phyloP scores from a whole-genome alignment of 352 stramenopile genomes.

The Phytophthora idaei region DNA sequence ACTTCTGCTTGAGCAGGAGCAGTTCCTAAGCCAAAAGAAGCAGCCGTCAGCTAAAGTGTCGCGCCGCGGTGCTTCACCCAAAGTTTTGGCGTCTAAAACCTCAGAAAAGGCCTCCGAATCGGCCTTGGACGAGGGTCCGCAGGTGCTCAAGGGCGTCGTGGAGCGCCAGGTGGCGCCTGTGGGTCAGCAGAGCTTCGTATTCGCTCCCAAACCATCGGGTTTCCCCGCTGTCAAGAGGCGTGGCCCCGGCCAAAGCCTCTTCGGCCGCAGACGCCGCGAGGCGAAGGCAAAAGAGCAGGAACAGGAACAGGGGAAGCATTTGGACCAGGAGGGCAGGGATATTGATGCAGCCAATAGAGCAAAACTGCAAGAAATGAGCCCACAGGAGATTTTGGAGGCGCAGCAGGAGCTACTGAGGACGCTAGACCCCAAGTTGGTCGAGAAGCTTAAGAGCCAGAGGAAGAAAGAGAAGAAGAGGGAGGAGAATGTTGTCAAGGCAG shows the following conservation, averaged over 20 bases:
- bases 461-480: conserved; percentile 9
- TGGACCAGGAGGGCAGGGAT: conserved; percentile 46
- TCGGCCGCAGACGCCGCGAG: conserved; percentile 58
- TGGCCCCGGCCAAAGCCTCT: conserved; percentile 60
- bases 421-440: conserved; percentile 67
- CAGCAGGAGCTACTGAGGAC: conserved; percentile 68
- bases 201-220: conserved; percentile 45
- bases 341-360: conserved; percentile 69
- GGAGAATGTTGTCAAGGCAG: conserved; percentile 1
- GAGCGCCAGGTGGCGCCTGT: conserved; percentile 62
- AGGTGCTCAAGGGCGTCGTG: conserved; percentile 63
- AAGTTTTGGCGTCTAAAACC: conserved; percentile 14
- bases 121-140: conserved; percentile 21
- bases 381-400: conserved; percentile 68
- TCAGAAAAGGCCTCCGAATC: conserved; percentile 5
- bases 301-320: conserved; percentile 14
- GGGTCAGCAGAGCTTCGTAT: conserved; percentile 39
- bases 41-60: conserved; percentile 63
- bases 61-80: conserved; percentile 18
- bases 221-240: conserved; percentile 67
- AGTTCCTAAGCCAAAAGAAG: conserved; percentile 70
- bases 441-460: conserved; percentile 62
- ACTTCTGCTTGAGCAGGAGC: conserved; percentile 83
- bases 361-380: conserved; percentile 66
- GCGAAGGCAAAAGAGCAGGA: conserved; percentile 6